Base-by-base conservation (phyloP, 2,329 filamentous ascomycete genomes). In the Calonectria honghensis region DNA sequence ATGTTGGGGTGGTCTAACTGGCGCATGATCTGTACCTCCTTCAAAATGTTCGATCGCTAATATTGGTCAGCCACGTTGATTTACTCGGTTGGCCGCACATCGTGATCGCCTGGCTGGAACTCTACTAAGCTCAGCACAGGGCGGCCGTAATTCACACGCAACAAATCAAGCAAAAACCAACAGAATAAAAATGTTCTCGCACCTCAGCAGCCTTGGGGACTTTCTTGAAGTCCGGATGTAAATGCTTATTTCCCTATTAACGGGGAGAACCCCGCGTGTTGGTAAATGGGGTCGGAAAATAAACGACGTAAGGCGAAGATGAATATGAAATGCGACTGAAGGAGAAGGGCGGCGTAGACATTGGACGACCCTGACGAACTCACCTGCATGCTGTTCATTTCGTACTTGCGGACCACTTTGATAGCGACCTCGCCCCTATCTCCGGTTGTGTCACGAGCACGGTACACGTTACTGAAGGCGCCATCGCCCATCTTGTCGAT, bases 381-480 rank as follows among this genome's bases (percentile, higher is more conserved):
- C 91, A 99, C 97, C 95, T 98, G 97, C 89, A 94, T 96, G 79
- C 93, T 96, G 87, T 98, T 98, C 95, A 99, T 98, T 87, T 99
- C 97, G 85, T 95, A 98, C 88, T 98, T 98, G 83, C 97, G 94
- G 77, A 99, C 97, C 67, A 99, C 97, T 86, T 99, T 99, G 90
- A 99, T 98, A 80, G 96, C 97, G 41, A 97, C 96, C 84, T 98
- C 94, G 78, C 91, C 92, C 76, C 91, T 91, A 76, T 93, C 89
- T 51, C 94, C 94, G 7, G 92, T 90, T 59, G 87, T 84, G 84
- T 99, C 97, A 79, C 90, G 91, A 48, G 97, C 97, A 50, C 95
- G 93, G 86, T 98, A 99, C 78, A 99, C 97, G 82, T 98, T 98
- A 89, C 96, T 98, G 90, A 99, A 99, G 75, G 97, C 97, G 75